Base-by-base conservation (phyloP, 2,329 filamentous ascomycete genomes). In the Dactylellina leptospora region DNA sequence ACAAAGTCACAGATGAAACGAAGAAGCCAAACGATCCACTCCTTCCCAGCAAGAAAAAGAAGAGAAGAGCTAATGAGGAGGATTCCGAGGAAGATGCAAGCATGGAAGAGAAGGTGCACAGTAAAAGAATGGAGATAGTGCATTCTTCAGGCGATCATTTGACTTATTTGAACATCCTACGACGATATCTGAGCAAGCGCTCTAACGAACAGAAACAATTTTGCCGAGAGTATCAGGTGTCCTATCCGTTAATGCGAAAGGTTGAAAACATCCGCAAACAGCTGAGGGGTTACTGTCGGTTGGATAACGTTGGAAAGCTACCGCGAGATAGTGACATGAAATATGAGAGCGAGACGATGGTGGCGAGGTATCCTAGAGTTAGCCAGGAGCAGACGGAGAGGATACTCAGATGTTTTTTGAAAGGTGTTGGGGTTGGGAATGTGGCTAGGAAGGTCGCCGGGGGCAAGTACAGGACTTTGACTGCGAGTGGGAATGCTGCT, bases 381-480 rank as follows among this genome's bases (percentile, higher is more conserved):
- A 74, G 60, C 16, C 42, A 59, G 38, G 53, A 61, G 25, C 62
- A 68, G 2, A 85, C 85, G 0, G 84, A 84, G 59, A 75, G 78
- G 0, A 77, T 90, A 2, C 78, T 89, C 27, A 85, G 84, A 72
- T 87, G 86, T 74, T 90, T 90, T 77, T 77, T 90, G 30, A 82
- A 81, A 27, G 87, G 87, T 8, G 45, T 72, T 0, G 90, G 89
- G 73, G 83, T 83, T 0, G 80, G 83, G 53, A 87, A 86, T 75
- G 87, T 87, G 30, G 88, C 88, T 0, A 81, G 87, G 51, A 76
- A 89, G 5, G 84, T 83, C 0, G 84, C 86, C 0, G 86, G 89
- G 74, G 83, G 82, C 10, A 87, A 83, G 75, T 90, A 88, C 81
- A 68, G 72, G 36, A 75, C 74, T 1, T 77, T 84, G 27, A 76